These are phyloP conservation scores for Bryoglossum gracile DNA, from an alignment of 495 filamentous ascomycete genomes.

Conservation along the genomic window DNA sequence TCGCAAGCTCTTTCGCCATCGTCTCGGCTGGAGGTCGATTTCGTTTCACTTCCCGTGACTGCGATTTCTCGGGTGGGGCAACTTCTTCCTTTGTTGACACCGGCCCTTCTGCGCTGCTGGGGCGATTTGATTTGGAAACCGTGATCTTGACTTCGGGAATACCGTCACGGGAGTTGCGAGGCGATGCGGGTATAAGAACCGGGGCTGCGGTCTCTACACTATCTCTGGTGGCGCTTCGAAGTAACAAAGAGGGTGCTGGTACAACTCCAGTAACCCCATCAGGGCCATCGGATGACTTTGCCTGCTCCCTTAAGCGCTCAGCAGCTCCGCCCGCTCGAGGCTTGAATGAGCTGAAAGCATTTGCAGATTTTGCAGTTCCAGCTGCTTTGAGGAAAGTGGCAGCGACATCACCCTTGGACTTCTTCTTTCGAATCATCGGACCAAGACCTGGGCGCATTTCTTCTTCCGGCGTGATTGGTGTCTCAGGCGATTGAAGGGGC, in stretches of 20 bases:
- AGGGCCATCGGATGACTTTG: slow-evolving; percentile 53
- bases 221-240: slow-evolving; percentile 13
- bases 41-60: slow-evolving; percentile 28
- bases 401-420: slow-evolving; percentile 63
- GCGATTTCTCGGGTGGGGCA: slow-evolving; percentile 19
- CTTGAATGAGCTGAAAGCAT: slow-evolving; percentile 58
- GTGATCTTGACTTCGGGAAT: slow-evolving; percentile 48
- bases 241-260: slow-evolving; percentile 51
- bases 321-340: slow-evolving; percentile 76
- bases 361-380: slow-evolving; percentile 70
- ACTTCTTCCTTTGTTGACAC: slow-evolving; percentile 33
- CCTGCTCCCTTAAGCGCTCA: slow-evolving; percentile 53
- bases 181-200: slow-evolving; percentile 27
- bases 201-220: slow-evolving; percentile 26
- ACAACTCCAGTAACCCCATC: slow-evolving; percentile 87
- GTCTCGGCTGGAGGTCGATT: slow-evolving; percentile 63
- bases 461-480: slow-evolving; percentile 38
- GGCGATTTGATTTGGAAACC: slow-evolving; percentile 29
- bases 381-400: slow-evolving; percentile 80
- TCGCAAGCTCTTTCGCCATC: slow-evolving; percentile 70
- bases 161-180: slow-evolving; percentile 26
- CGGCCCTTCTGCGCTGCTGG: slow-evolving; percentile 29
- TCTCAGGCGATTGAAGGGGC: neutral
- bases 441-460: slow-evolving; percentile 67
- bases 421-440: slow-evolving; percentile 81